A percentile compares a stretch with the other conserved stretches of the same genome.
phyloP scores from a whole-genome alignment of 1,139 yeast genomes.

The Lodderomyces theae region DNA sequence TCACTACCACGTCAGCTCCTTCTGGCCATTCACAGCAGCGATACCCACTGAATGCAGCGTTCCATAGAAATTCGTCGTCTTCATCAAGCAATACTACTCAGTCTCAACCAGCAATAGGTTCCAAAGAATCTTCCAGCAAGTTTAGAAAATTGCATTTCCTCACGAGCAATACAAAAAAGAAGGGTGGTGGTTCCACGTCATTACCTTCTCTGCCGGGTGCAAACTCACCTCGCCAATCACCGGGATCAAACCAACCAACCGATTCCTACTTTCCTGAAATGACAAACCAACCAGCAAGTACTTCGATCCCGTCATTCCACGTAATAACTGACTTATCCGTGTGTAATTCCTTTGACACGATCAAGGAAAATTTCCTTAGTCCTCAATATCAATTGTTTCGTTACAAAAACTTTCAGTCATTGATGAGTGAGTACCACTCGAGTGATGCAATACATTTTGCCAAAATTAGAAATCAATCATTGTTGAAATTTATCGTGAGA shows the following conservation, averaged over 20 bases:
- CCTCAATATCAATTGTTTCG: slow-evolving; percentile 35
- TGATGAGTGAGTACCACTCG: slow-evolving; percentile 31
- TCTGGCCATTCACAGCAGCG: slow-evolving; percentile 2
- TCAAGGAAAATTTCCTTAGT: slow-evolving; percentile 22
- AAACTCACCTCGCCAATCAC: slow-evolving; percentile 6
- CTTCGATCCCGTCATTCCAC: slow-evolving; percentile 16
- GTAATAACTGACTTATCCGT: slow-evolving; percentile 25
- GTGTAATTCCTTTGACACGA: slow-evolving; percentile 25
- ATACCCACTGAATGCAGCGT: slow-evolving; percentile 10
- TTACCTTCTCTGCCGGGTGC: slow-evolving; percentile 7
- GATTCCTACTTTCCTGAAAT: slow-evolving; percentile 12
- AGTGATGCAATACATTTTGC: slow-evolving; percentile 45
- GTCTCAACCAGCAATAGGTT: background rate
- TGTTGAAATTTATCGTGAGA: slow-evolving; percentile 32
- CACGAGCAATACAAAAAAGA: slow-evolving; percentile 6
- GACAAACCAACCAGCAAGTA: background rate
- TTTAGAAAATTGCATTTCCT: slow-evolving; percentile 14
- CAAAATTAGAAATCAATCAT: slow-evolving; percentile 35
- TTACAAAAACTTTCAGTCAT: slow-evolving; percentile 35
- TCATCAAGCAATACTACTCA: slow-evolving; percentile 2
- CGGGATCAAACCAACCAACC: slow-evolving; percentile 2
- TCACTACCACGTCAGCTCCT: slow-evolving; percentile 6
- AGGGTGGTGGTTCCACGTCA: slow-evolving; percentile 7
- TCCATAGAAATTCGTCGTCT: slow-evolving; percentile 9
- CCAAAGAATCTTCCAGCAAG: slow-evolving; percentile 6